phyloP scores from a whole-genome alignment of 2,329 filamentous ascomycete genomes.

The Neonectria ditissima region DNA sequence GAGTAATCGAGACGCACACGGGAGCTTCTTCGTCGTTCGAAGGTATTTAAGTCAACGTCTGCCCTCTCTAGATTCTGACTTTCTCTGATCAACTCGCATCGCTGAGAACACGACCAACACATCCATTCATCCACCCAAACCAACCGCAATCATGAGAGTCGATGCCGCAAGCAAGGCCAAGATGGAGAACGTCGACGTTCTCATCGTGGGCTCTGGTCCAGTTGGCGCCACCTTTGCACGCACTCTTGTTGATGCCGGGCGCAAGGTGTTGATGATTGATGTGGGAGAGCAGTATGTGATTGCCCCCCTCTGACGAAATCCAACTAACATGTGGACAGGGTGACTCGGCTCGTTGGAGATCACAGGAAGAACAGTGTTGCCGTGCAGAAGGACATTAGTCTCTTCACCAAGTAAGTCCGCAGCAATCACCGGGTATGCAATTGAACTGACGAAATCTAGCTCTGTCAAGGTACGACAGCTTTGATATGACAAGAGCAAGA shows the following conservation, averaged over 20 bases:
- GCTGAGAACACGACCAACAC: neutral
- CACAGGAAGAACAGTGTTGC: slow-evolving; percentile 20
- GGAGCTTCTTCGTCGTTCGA: neutral
- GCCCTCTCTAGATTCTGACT: neutral
- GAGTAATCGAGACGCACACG: neutral
- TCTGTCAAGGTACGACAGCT: slow-evolving; percentile 3
- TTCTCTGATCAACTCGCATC: neutral
- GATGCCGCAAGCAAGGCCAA: neutral
- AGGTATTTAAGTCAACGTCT: neutral
- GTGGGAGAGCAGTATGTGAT: slow-evolving; percentile 14
- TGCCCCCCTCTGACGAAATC: no score
- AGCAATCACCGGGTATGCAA: neutral
- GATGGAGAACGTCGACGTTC: slow-evolving; percentile 3
- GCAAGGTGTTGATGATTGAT: slow-evolving; percentile 13
- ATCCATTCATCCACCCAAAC: neutral
- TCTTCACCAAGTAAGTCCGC: slow-evolving; percentile 16
- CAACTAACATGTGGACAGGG: neutral
- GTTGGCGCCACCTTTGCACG: slow-evolving; percentile 14
- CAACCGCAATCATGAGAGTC: neutral
- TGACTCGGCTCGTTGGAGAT: slow-evolving; percentile 4
- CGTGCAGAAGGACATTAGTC: slow-evolving; percentile 11
- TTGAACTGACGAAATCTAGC: neutral
- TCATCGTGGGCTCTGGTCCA: slow-evolving; percentile 18
- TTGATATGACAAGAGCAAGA: neutral
- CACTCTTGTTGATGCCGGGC: neutral